Conservation (phyloP, 2,329 filamentous ascomycete genomes). For the Pyrenophora teres region DNA sequence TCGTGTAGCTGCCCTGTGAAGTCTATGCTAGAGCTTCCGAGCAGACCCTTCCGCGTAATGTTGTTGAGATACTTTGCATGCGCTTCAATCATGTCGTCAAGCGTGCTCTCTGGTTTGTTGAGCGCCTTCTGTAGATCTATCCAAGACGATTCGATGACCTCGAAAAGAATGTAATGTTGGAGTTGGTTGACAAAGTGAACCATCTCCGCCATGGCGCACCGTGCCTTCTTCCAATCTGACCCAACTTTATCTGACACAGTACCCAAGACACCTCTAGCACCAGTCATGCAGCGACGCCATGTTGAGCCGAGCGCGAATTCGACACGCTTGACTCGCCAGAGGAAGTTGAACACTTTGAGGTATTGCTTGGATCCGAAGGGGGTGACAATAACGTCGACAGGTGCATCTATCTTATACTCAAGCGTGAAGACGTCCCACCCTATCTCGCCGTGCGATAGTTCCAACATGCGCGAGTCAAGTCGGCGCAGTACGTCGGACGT, state of each 20-base stretch:
- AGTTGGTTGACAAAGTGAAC: slow-evolving; percentile 96
- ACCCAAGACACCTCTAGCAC: slow-evolving; percentile 85
- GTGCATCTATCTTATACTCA: slow-evolving; percentile 97
- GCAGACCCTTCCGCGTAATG: slow-evolving; percentile 93
- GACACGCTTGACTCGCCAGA: slow-evolving; percentile 97
- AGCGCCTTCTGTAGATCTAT: slow-evolving; percentile 83
- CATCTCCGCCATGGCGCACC: slow-evolving; percentile 93
- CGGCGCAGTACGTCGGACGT: slow-evolving; percentile 87
- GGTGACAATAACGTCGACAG: slow-evolving; percentile 95
- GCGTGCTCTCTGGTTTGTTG: slow-evolving; percentile 80
- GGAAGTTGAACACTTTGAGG: slow-evolving; percentile 97
- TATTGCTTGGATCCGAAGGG: slow-evolving; percentile 96
- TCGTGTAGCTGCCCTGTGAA: slow-evolving; percentile 93
- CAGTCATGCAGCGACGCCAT: slow-evolving; percentile 96
- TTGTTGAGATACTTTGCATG: slow-evolving; percentile 89
- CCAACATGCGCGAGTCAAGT: slow-evolving; percentile 96
- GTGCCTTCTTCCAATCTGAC: slow-evolving; percentile 85
- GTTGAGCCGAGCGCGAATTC: slow-evolving; percentile 90
- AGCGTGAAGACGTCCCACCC: slow-evolving; percentile 99
- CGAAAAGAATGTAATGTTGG: slow-evolving; percentile 98
- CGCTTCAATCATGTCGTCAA: slow-evolving; percentile 92
- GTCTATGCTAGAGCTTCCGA: slow-evolving; percentile 72
- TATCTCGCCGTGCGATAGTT: slow-evolving; percentile 93
- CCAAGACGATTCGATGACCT: slow-evolving; percentile 97
- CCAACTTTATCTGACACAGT: slow-evolving; percentile 73